These are phyloP conservation scores for Ochromonas danica DNA, from an alignment of 108 stramenopile genomes.

Conservation along the genomic window DNA sequence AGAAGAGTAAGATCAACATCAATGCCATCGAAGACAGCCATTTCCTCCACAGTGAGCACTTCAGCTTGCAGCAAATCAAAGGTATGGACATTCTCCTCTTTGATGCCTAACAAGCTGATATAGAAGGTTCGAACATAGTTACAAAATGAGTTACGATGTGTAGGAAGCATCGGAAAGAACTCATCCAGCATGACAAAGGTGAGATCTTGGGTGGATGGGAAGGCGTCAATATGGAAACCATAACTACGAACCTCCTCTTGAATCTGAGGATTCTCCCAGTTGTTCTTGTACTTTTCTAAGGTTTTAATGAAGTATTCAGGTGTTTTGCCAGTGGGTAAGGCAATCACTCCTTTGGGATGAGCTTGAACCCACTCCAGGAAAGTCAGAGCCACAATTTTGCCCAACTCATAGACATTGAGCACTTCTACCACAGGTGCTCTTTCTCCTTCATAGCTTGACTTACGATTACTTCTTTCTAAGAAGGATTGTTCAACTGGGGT, in stretches of 20 bases:
- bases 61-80: conserved; percentile 29
- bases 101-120: conserved; percentile 7
- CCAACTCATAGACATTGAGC: conserved; percentile 35
- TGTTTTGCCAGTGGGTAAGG: conserved; percentile 40
- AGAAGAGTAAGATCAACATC: conserved; percentile 23
- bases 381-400: conserved; percentile 39
- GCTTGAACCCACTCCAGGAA: conserved; percentile 40
- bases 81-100: conserved; percentile 27
- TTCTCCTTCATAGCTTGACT: conserved; percentile 33
- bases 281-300: conserved; percentile 24
- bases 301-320: conserved; percentile 40
- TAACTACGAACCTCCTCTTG: conserved; percentile 25
- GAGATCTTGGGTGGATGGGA: conserved; percentile 30
- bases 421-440: conserved; percentile 31
- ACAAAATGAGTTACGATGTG: conserved; percentile 38
- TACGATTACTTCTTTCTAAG: too few relatives aligned
- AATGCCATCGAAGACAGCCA: conserved; percentile 9
- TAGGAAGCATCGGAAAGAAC: conserved; percentile 41
- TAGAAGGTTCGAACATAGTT: conserved; percentile 35
- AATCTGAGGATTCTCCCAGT: conserved; percentile 5
- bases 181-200: conserved; percentile 43
- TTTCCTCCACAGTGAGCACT: conserved; percentile 28
- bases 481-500: too few relatives aligned
- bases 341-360: conserved; percentile 36
- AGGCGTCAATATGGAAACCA: neutral